Conservation (phyloP, 192 early-diverging fungal species). For the Martensiomyces pterosporus region DNA sequence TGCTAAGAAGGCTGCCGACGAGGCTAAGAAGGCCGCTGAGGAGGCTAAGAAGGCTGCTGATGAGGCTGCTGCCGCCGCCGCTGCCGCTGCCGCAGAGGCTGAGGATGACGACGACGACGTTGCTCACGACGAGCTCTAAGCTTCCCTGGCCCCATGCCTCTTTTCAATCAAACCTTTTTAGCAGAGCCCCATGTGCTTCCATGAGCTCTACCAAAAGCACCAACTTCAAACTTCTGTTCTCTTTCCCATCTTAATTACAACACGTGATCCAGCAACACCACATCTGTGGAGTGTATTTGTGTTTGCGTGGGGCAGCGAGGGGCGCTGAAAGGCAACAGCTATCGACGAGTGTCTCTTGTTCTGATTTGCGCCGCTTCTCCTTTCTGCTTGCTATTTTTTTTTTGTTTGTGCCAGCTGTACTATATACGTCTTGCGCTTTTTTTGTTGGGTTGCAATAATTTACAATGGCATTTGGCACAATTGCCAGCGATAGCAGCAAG, state of each 20-base stretch:
- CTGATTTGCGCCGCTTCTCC: not conserved
- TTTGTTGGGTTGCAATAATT: not conserved
- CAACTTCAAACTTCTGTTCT: too few species aligned
- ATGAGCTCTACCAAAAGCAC: too few species aligned
- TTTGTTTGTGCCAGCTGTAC: too few species aligned
- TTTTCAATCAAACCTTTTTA: too few species aligned
- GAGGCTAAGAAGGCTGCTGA: conserved; percentile 1
- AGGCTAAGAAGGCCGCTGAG: conserved; percentile 6
- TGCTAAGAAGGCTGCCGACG: conserved; percentile 5
- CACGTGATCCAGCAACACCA: too few species aligned
- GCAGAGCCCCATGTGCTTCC: not conserved
- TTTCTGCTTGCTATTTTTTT: not conserved
- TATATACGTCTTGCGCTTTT: not conserved
- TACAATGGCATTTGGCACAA: too few species aligned
- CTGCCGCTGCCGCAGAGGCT: conserved; percentile 18
- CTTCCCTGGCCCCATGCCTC: too few species aligned
- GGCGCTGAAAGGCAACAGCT: too few species aligned
- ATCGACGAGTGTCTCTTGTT: too few species aligned
- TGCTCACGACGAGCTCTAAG: conserved; percentile 47
- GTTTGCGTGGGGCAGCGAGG: too few species aligned
- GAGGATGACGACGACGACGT: conserved; percentile 18
- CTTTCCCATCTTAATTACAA: not conserved
- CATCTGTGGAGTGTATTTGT: too few species aligned
- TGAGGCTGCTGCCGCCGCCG: conserved; percentile 6
- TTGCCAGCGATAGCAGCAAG: too few species aligned